Conservation (phyloP, 306 rosid genomes). For the Trifolium repens region DNA sequence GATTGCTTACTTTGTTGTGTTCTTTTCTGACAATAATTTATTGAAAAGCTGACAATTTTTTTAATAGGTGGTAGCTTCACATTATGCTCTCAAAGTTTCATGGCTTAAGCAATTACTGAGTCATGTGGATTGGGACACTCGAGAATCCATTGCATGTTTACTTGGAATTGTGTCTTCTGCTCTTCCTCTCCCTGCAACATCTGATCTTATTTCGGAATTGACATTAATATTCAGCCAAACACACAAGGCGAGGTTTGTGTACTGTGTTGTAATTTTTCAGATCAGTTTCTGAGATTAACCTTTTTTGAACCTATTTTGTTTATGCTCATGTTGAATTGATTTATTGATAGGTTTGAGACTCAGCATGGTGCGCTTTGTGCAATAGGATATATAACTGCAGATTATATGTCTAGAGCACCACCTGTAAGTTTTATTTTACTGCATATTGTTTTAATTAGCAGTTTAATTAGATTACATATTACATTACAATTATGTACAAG, state of each 20-base stretch:
- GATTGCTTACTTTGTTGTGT: conserved; percentile 41
- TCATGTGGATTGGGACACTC: conserved; percentile 89
- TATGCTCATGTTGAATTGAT: conserved; percentile 39
- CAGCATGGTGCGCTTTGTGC: conserved; percentile 92
- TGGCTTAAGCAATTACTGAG: conserved; percentile 82
- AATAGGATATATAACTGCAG: conserved; percentile 85
- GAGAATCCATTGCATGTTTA: conserved; percentile 89
- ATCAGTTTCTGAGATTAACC: conserved; percentile 2
- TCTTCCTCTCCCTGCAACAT: conserved; percentile 59
- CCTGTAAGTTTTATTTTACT: conserved; percentile 63
- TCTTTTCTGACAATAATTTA: conserved; percentile 17
- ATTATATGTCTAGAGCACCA: conserved; percentile 65
- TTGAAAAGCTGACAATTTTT: conserved; percentile 37
- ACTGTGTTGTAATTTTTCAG: conserved; percentile 27
- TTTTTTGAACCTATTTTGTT: conserved; percentile 13
- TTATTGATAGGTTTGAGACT: conserved; percentile 77
- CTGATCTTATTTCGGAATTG: conserved; percentile 63
- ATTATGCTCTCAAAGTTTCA: conserved; percentile 64
- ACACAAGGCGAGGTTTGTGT: conserved; percentile 70
- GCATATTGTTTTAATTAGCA: conserved; percentile 22
- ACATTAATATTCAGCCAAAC: conserved; percentile 60
- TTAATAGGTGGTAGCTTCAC: conserved; percentile 76
- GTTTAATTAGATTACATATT: conserved; percentile 12
- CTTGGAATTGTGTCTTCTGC: conserved; percentile 91
- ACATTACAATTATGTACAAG: not conserved